Evolutionary conservation across 108 stramenopile genomes (phyloP).

Genomic region (Skeletonema marinoi): DNA sequence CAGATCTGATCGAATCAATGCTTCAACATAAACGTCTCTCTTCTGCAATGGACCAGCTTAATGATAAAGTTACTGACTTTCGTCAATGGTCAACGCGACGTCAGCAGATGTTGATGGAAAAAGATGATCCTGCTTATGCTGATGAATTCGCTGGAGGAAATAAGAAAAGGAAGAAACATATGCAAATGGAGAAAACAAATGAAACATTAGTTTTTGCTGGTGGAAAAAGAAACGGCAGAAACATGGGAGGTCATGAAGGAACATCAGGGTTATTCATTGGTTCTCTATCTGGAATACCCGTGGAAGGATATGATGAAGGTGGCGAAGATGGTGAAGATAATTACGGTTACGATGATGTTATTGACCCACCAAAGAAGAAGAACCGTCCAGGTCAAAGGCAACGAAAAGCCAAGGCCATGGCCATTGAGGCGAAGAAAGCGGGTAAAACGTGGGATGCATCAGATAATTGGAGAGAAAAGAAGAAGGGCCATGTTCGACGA

Average conservation of each 20-base stretch:
- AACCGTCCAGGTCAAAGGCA: constrained; percentile 85
- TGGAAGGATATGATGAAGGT: constrained; percentile 24
- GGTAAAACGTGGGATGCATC: constrained; percentile 63
- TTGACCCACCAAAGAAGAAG: constrained; percentile 47
- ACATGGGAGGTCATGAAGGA: constrained; percentile 38
- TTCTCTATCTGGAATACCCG: constrained; percentile 39
- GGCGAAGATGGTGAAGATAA: constrained; percentile 26
- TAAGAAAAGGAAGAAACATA: constrained; percentile 37
- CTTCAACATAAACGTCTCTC: constrained; percentile 66
- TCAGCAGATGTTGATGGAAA: constrained; percentile 27
- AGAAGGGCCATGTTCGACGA: constrained; percentile 20
- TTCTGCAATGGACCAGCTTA: constrained; percentile 61
- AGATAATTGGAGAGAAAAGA: constrained; percentile 80
- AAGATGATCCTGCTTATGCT: neutral
- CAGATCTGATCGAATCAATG: constrained; percentile 51
- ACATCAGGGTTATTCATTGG: constrained; percentile 51
- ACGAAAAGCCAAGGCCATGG: constrained; percentile 77
- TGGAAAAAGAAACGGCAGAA: constrained; percentile 14
- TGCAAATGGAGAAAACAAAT: constrained; percentile 27
- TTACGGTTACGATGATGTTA: constrained; percentile 15
- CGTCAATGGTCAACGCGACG: constrained; percentile 57
- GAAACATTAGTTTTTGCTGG: constrained; percentile 33
- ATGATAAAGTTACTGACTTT: constrained; percentile 72
- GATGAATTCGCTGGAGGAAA: neutral
- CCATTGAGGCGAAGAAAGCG: constrained; percentile 69